Conservation (phyloP, 441 rosid species). For the Rhodomyrtus psidioides region DNA sequence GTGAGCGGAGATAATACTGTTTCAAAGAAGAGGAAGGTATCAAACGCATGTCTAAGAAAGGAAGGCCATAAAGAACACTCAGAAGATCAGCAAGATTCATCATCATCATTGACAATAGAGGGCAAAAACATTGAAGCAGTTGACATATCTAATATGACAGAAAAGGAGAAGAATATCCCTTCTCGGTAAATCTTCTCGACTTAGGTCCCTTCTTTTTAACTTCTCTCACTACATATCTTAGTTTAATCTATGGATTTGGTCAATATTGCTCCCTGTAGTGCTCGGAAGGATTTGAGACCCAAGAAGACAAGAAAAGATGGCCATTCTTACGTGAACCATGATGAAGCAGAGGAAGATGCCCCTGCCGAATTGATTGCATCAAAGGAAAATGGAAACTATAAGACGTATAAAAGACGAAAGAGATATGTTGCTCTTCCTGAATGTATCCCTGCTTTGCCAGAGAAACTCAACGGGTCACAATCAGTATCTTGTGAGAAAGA, state of each 20-base stretch:
- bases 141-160: conserved; percentile 1
- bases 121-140: neutral
- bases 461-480: neutral
- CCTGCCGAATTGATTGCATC: neutral
- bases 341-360: neutral
- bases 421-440: neutral
- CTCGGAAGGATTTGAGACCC: conserved; percentile 10
- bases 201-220: neutral
- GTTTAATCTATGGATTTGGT: neutral
- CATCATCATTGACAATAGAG: neutral
- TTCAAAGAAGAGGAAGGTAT: neutral
- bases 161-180: conserved; percentile 10
- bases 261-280: conserved; percentile 11
- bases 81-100: neutral
- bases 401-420: neutral
- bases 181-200: conserved; percentile 18
- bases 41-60: neutral
- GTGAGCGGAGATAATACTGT: neutral
- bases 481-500: neutral
- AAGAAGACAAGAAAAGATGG: conserved; percentile 6
- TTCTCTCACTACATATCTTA: neutral
- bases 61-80: neutral
- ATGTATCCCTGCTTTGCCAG: neutral
- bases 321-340: neutral
- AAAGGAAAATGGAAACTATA: neutral